Evolutionary conservation across 1,284 basidiomycete genomes (phyloP), one percentile per base, ranked within the genome.

Genomic region (Trametes sp.): DNA sequence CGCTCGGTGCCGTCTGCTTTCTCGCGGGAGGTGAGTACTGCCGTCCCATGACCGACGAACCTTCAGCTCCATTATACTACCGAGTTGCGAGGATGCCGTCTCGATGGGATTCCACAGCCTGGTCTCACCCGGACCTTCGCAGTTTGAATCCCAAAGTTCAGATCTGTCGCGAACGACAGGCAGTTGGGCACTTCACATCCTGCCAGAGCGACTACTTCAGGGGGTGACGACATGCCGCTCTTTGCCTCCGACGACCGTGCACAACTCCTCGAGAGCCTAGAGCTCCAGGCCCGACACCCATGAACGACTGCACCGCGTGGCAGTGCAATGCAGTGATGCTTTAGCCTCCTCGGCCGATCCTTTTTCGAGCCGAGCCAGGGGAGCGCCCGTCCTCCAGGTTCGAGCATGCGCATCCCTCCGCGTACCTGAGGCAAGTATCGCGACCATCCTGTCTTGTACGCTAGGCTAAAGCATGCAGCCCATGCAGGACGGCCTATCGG

Each of bases 251-350:
- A 45, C 42, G 10, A 45, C 21, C 42, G 42, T 28, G 16, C 24
- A n/a, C 46, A 24, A n/a, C 24, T 9, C 10, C 46, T 29, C 26
- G 46, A 4, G 16, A 16, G 46, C 16, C 28, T 14, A 29, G 46
- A 29, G 46, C 26, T 14, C 16, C 19, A 28, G 24, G 46, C 14
- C 46, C 10, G 23, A 8, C 42, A 16, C 24, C 6, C 24, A 26
- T 24, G 23, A 23, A 7, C 42, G 21, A 14, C 19, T 26, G 42
- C 48, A 49, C 48, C 24, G 48, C 48, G 48, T 49, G 48, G 48
- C 48, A n/a, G 48, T 49, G 48, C 48, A 49, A 29, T 9, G 28
- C 28, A 19, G 48, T 49, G 28, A 49, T 49, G 48, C 9, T 31
- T 5, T n/a, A 7, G 16, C 16, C 28, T 48, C 28, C 8, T 31